These are phyloP conservation scores for Rosa multiflora DNA, from an alignment of 306 rosid species.

Conservation along the genomic window DNA sequence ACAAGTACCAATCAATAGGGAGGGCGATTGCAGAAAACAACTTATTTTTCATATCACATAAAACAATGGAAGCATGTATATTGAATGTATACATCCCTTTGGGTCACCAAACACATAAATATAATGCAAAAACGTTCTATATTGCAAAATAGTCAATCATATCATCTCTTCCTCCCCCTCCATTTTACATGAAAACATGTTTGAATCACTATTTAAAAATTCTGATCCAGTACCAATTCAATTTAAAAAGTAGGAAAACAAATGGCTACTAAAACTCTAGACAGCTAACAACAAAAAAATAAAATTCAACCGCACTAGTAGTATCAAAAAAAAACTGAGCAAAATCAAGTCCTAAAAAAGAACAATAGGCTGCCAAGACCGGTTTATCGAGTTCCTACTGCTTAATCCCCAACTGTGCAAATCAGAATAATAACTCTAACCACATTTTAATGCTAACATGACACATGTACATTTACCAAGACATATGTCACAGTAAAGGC, in stretches of 20 bases:
- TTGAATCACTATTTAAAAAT: neutral
- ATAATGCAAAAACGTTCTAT: neutral
- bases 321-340: neutral
- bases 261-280: neutral
- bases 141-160: neutral
- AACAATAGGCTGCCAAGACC: neutral
- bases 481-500: constrained; percentile 2
- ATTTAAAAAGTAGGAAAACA: neutral
- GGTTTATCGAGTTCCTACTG: neutral
- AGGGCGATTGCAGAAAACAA: constrained; percentile 1
- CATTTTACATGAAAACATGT: neutral
- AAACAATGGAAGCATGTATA: neutral
- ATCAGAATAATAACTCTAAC: neutral
- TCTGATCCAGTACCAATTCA: neutral
- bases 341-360: neutral
- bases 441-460: neutral
- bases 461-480: neutral
- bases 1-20: constrained; percentile 14
- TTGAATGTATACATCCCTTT: neutral
- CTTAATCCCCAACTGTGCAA: neutral
- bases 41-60: neutral
- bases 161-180: neutral
- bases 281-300: neutral
- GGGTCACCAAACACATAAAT: neutral
- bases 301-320: neutral